Base-by-base conservation (phyloP, 2,329 filamentous ascomycete genomes). In the Aspergillus proliferans region DNA sequence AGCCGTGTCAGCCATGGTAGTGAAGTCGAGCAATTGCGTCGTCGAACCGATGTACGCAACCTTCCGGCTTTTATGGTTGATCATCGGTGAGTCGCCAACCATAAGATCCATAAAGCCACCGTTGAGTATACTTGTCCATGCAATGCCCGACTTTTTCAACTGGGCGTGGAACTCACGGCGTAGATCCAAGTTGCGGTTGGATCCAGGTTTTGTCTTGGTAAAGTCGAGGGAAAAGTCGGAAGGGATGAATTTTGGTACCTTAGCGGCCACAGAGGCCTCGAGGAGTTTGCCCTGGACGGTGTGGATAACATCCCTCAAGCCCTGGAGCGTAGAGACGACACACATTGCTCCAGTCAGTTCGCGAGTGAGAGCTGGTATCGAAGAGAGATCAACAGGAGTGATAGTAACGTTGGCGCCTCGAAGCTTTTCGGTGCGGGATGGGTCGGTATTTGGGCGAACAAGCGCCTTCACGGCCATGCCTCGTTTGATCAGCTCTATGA, bases 111-210 rank as follows among this genome's bases (percentile, higher is more conserved):
- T 43, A 22, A 53, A 53, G 3, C 45, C 48, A 24, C 51, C 48
- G 44, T 53, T 53, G 28, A 53, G 48, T 9, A 53, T 53, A 34
- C 48, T 53, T 5, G 48, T 53, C 51, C 51, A 53, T 22, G 46
- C 28, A 28, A 53, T 53, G n/a, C 51, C 51, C 3, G 51, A 53
- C 14, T 46, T 42, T 22, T 28, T 24, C 12, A 53, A 28, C 15
- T 40, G 21, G 14, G 18, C 21, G 38, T 53, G 51, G 30, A 53
- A 53, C 41, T 53, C 43, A 15, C 51, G 51, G 10, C 48, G 48
- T 7, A 53, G 21, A 30, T 53, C 51, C 33, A 53, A 26, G 43
- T 53, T 53, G 7, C 51, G 48, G n/a, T 53, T 53, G 3, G 51
- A 53, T 30, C 51, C 51, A 9, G 39, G 18, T 15, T 47, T 38